These are phyloP conservation scores for Artemisia annua DNA, from an alignment of 129 eudicot genomes.

Conservation along the genomic window DNA sequence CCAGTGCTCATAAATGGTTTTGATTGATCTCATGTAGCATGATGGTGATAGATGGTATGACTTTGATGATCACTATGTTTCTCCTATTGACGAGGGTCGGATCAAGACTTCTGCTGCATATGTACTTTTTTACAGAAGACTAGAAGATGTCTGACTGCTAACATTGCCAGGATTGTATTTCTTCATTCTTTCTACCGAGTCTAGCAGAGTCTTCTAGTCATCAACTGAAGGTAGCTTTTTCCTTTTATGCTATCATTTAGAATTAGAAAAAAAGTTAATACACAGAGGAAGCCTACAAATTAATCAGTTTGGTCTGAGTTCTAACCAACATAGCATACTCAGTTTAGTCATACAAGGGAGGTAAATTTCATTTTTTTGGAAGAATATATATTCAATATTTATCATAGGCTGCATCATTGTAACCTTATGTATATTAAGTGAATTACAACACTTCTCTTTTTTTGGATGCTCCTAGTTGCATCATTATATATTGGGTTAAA, in stretches of 20 bases:
- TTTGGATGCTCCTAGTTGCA: constrained; percentile 15
- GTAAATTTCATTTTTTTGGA: constrained; percentile 4
- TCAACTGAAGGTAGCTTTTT: constrained; percentile 16
- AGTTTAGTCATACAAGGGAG: constrained; percentile 21
- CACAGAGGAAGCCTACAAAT: constrained; percentile 24
- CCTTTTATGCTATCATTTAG: constrained; percentile 7
- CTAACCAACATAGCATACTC: constrained; percentile 26
- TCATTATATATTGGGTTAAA: background rate
- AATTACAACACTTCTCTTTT: background rate
- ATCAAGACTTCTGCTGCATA: constrained; percentile 91
- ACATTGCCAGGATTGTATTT: constrained; percentile 10
- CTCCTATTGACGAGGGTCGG: constrained; percentile 70
- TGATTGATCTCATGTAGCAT: constrained; percentile 51
- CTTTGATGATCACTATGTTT: constrained; percentile 85
- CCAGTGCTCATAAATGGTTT: background rate
- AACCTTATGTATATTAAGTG: constrained; percentile 35
- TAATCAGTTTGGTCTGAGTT: constrained; percentile 26
- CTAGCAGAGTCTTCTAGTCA: constrained; percentile 15
- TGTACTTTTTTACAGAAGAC: constrained; percentile 84
- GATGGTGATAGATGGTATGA: constrained; percentile 87
- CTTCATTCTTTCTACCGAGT: constrained; percentile 4
- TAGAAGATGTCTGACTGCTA: constrained; percentile 42
- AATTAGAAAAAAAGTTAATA: constrained; percentile 17
- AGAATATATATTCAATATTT: constrained; percentile 19
- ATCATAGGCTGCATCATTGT: constrained; percentile 32